Evolutionary conservation across 805 yeast species (phyloP), one percentile per base, ranked within the genome.

Genomic region (Candida methanosorbosa): DNA sequence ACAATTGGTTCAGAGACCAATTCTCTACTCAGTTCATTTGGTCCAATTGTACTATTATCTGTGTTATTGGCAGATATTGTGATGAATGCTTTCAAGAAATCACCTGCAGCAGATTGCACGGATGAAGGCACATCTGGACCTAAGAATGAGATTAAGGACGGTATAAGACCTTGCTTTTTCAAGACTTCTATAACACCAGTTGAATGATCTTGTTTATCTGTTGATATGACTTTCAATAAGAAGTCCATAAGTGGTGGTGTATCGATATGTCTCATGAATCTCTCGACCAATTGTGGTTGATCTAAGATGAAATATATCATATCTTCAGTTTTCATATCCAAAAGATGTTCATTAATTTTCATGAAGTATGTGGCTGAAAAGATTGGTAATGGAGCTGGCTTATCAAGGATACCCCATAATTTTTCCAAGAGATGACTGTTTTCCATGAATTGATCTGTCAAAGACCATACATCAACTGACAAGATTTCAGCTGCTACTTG

Each of bases 181-280:
- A 92, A 66, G 13, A 76, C 66, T 24, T 82, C 85, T 37, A 90
- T 75, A 16, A 92, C 77, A 9, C 95, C 96, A 2, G 95, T 85
- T 14, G 95, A 84, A 31, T 75, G 66, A 46, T 86, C 95, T 2
- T 90, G 81, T 57, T 85, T 88, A 60, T 92, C 98, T 0, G 97
- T 84, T 32, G 94, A 87, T 21, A 92, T 83, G 16, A 92, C 79
- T 54, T 90, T 82, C 37, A 92, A 64, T 38, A 92, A 61, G 48
- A 90, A 85, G 58, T 92, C 98, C 88, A 90, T 88, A 38, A 92
- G 59, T 33, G 95, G 87, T 3, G 97, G 96, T 39, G 88, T 84
- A 48, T 87, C 96, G 39, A 92, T 76, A 57, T 90, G 95, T 36
- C 70, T 70, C 57, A 90, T 64, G 54, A 90, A 86, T 41, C 84